Percentiles rank a stretch among this genome's conserved stretches.
These are phyloP conservation scores for Acanthamoeba lugdunensis DNA, from an alignment of 208 protist species.

Conservation along the genomic window DNA sequence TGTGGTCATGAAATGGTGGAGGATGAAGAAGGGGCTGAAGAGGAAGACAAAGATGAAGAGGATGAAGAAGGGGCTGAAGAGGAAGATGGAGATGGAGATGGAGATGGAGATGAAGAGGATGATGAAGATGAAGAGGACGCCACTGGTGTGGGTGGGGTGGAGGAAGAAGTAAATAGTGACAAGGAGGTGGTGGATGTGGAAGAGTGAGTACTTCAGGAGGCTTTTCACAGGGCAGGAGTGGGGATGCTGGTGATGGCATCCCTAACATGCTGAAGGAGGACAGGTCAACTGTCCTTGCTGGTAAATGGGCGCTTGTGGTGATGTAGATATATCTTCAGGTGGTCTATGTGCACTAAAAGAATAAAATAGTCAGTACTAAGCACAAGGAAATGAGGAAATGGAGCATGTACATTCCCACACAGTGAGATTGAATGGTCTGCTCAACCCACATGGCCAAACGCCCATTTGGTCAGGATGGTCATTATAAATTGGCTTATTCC, in stretches of 20 bases:
- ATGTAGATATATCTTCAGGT: neutral
- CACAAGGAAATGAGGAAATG: neutral
- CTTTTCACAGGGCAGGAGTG: neutral
- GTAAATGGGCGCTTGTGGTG: neutral
- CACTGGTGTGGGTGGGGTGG: neutral
- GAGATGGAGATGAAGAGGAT: no score
- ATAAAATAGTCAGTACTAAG: neutral
- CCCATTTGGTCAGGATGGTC: conserved; percentile 5
- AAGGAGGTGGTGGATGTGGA: no score
- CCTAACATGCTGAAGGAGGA: neutral
- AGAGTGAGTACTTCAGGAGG: no score
- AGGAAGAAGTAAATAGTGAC: no score
- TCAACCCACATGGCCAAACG: neutral
- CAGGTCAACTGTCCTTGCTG: neutral
- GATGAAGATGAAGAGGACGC: no score
- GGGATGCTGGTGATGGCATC: neutral
- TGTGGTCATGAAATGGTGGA: neutral
- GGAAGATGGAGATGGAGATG: neutral
- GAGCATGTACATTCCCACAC: neutral
- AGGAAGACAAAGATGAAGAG: neutral
- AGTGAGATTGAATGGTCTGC: neutral
- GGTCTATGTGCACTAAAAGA: neutral
- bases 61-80: neutral
- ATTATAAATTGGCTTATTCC: conserved; percentile 1
- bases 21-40: neutral